phyloP scores from a whole-genome alignment of 2,329 filamentous ascomycete species.

The Arthrobotrys musiformis region DNA sequence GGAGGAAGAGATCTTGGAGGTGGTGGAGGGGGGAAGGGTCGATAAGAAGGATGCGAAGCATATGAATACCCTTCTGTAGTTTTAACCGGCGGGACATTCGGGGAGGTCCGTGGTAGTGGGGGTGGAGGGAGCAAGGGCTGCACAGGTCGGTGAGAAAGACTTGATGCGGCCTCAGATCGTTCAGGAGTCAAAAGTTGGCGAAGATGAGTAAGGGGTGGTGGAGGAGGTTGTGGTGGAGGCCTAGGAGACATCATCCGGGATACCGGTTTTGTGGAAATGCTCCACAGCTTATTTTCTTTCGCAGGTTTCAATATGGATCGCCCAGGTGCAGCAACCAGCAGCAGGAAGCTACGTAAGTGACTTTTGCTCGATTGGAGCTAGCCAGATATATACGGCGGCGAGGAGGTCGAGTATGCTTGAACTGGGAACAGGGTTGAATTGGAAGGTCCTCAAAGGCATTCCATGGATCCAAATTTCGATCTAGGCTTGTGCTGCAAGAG shows the following conservation, averaged over 20 bases:
- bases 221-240: conserved; percentile 56
- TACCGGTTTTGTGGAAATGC: conserved; percentile 38
- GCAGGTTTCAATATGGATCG: conserved; percentile 47
- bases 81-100: conserved; percentile 55
- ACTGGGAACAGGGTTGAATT: conserved; percentile 54
- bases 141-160: conserved; percentile 49
- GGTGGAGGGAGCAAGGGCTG: conserved; percentile 54
- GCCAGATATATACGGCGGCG: conserved; percentile 5
- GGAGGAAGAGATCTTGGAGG: conserved; percentile 43
- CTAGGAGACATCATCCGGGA: conserved; percentile 57
- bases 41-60: conserved; percentile 50
- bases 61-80: conserved; percentile 53
- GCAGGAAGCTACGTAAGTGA: conserved; percentile 17
- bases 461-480: conserved; percentile 54
- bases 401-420: conserved; percentile 44
- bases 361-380: neutral
- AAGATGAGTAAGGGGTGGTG: conserved; percentile 54
- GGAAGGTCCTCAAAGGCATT: conserved; percentile 50
- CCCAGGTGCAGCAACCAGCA: conserved; percentile 6
- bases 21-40: conserved; percentile 50
- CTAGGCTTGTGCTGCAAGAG: conserved; percentile 52
- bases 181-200: conserved; percentile 52
- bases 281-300: conserved; percentile 20
- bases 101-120: conserved; percentile 51
- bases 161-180: conserved; percentile 53